A percentile compares a stretch with the other conserved stretches of the same genome.
phyloP scores from a whole-genome alignment of 129 eudicot genomes.

The Silybum marianum region DNA sequence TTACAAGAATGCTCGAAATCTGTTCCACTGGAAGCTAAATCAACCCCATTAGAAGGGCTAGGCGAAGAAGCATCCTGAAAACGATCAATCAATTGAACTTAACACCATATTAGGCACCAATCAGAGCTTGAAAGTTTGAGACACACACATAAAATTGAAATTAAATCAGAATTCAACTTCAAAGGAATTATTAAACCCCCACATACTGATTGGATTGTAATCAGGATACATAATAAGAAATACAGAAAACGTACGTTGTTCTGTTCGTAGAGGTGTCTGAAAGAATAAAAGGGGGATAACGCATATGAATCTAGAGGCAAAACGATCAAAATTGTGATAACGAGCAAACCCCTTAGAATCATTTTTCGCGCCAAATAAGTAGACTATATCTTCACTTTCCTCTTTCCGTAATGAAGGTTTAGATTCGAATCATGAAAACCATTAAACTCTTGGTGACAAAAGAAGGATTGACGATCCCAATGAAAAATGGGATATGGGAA shows the following conservation, averaged over 20 bases:
- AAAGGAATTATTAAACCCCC: not conserved
- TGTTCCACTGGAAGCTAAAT: constrained; percentile 20
- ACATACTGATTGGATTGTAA: not conserved
- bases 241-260: constrained; percentile 6
- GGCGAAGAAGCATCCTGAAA: constrained; percentile 54
- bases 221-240: not conserved
- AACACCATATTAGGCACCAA: not conserved
- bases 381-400: not conserved
- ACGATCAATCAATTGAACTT: not conserved
- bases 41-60: constrained; percentile 35
- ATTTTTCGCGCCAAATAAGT: constrained; percentile 12
- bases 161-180: not conserved
- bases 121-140: not conserved
- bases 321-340: constrained; percentile 14
- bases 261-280: constrained; percentile 26
- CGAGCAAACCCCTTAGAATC: constrained; percentile 13
- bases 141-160: not conserved
- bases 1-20: constrained; percentile 34
- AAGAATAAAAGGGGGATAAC: constrained; percentile 14
- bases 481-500: constrained; percentile 9
- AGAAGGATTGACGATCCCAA: not conserved
- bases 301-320: constrained; percentile 28
- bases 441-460: not conserved
- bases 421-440: not conserved
- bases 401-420: not conserved